Percentiles rank a stretch among this genome's conserved stretches.
These are phyloP conservation scores for Vitis hybrid DNA, from an alignment of 177 flowering plant genomes.

Conservation along the genomic window DNA sequence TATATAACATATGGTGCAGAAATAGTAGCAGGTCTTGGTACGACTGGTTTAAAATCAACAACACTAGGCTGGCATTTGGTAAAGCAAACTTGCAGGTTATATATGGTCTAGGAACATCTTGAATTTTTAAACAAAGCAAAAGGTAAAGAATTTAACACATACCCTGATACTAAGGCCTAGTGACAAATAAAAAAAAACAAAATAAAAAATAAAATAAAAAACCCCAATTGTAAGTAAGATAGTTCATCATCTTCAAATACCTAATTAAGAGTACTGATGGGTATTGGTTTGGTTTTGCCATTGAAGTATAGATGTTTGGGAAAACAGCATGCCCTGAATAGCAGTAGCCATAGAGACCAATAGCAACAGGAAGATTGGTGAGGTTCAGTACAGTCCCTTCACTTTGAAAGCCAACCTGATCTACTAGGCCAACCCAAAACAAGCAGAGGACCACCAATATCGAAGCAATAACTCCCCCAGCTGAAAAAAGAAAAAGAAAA, in stretches of 20 bases:
- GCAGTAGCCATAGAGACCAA: slow-evolving; percentile 95
- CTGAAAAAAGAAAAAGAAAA: slow-evolving; percentile 39
- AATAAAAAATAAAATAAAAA: neutral
- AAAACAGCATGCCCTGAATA: slow-evolving; percentile 97
- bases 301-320: slow-evolving; percentile 91
- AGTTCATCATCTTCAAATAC: slow-evolving; percentile 29
- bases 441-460: slow-evolving; percentile 69
- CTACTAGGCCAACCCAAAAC: slow-evolving; percentile 87
- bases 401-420: slow-evolving; percentile 62
- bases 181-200: neutral
- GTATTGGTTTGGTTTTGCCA: slow-evolving; percentile 75
- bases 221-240: neutral
- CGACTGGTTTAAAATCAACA: no score
- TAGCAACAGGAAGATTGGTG: slow-evolving; percentile 80
- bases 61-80: no score
- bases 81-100: no score
- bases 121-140: no score
- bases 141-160: neutral
- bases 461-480: slow-evolving; percentile 96
- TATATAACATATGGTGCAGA: no score
- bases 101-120: no score
- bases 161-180: neutral
- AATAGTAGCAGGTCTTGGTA: no score
- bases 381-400: slow-evolving; percentile 66
- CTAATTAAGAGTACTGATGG: slow-evolving; percentile 68